phyloP scores from a whole-genome alignment of 1,284 basidiomycete species.

The Apiotrichum sp. region DNA sequence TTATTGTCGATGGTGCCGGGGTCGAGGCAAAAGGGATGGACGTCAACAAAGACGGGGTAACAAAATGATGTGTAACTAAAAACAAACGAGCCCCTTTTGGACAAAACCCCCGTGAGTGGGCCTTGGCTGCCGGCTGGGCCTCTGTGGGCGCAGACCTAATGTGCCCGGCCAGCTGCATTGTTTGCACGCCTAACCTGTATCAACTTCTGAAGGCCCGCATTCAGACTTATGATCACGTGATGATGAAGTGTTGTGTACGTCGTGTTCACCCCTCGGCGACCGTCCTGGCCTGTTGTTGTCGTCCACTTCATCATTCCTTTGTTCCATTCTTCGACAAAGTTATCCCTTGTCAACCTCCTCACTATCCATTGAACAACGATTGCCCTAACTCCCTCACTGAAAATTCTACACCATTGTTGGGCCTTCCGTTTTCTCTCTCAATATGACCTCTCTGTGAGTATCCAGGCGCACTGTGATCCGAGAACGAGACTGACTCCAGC shows the following conservation, averaged over 20 bases:
- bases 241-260: too few relatives aligned
- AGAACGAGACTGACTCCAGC: slow-evolving; percentile 12
- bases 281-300: too few relatives aligned
- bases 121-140: too few relatives aligned
- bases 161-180: too few relatives aligned
- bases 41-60: neutral
- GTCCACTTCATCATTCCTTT: too few relatives aligned
- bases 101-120: slow-evolving; percentile 21
- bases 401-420: neutral
- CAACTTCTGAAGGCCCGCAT: too few relatives aligned
- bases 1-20: neutral
- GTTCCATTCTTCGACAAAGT: too few relatives aligned
- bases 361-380: too few relatives aligned
- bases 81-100: neutral
- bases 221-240: too few relatives aligned
- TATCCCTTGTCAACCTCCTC: too few relatives aligned
- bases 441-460: slow-evolving; percentile 17
- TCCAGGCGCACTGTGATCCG: neutral
- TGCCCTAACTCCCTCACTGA: neutral
- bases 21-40: slow-evolving; percentile 1
- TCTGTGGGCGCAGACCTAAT: too few relatives aligned
- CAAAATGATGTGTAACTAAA: slow-evolving; percentile 7
- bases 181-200: too few relatives aligned
- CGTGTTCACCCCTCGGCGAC: neutral
- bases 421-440: neutral